Base-by-base conservation (phyloP, 1,284 basidiomycete genomes). In the Cutaneotrichosporon cutaneum region DNA sequence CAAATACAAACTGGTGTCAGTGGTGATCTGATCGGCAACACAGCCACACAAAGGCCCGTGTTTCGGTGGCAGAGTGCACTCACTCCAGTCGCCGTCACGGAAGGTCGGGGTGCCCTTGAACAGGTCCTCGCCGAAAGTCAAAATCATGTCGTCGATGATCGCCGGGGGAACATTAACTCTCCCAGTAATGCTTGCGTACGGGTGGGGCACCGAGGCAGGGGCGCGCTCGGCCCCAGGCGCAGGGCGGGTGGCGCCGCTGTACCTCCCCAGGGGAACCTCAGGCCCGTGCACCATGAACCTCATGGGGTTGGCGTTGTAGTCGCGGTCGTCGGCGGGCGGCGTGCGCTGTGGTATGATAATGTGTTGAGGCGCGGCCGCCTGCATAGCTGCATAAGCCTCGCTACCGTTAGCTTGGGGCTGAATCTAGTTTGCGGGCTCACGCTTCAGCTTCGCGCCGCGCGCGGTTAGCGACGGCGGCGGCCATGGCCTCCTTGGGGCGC, bases 1-100 rank as follows among this genome's bases (percentile, higher is more conserved):
- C 60, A 62, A 1, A 26, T 11, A 22, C 60, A 62, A 16, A 42
- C 60, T 61, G 60, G 13, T 22, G 55, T 58, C 4, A 58, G 60
- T 32, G 26, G 16, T 52, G 30, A n/a, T 21, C 30, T 36, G 11
- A 21, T n/a, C n/a, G n/a, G n/a, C n/a, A n/a, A n/a, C n/a, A n/a
- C n/a, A n/a, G n/a, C n/a, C n/a, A n/a, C n/a, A n/a, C n/a, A n/a
- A n/a, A n/a, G n/a, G n/a, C n/a, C n/a, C n/a, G n/a, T n/a, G n/a
- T n/a, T n/a, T n/a, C n/a, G 9, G 4, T 8, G 32, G 18, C 32
- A 22, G 13, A 16, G n/a, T 32, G 13, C 13, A 53, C 60, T 48
- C 35, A 58, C 56, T 18, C 56, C 56, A 61, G 50, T 58, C 56
- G 10, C 26, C 45, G 11, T 45, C 33, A n/a, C 26, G 26, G 24